phyloP scores from a whole-genome alignment of 371 early-diverging fungal genomes.

The Thermomucor indicae-seudaticae region DNA sequence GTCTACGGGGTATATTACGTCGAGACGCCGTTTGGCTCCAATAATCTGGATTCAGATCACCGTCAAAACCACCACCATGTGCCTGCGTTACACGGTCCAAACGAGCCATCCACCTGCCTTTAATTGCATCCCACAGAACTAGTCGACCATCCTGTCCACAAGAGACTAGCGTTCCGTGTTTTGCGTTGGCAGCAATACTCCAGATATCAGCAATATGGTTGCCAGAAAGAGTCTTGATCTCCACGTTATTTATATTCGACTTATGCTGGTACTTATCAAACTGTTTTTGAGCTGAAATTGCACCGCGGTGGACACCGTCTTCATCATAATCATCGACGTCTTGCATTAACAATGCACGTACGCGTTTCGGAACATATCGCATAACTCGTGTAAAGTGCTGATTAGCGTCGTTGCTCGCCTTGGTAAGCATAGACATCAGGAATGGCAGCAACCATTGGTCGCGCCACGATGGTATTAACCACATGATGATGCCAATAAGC shows the following conservation, averaged over 20 bases:
- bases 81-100: conserved; percentile 19
- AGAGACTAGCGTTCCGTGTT: conserved; percentile 19
- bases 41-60: conserved; percentile 18
- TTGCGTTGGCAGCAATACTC: conserved; percentile 11
- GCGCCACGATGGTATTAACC: conserved; percentile 26
- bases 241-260: conserved; percentile 15
- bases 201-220: conserved; percentile 29
- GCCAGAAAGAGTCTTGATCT: conserved; percentile 26
- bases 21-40: background rate
- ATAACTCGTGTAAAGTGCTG: conserved; percentile 5
- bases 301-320: conserved; percentile 33
- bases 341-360: conserved; percentile 4
- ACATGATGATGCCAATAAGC: conserved; percentile 21
- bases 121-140: conserved; percentile 25
- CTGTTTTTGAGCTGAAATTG: conserved; percentile 30
- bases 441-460: conserved; percentile 24
- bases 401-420: conserved; percentile 1
- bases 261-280: conserved; percentile 19
- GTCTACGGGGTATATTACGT: background rate
- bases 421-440: conserved; percentile 11
- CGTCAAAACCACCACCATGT: conserved; percentile 9
- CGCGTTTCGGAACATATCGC: conserved; percentile 5
- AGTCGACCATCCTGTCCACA: conserved; percentile 30
- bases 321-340: conserved; percentile 23
- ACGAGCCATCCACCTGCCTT: conserved; percentile 27